Conservation (phyloP, 768 basidiomycete genomes). For the Amanita pallidorosea region DNA sequence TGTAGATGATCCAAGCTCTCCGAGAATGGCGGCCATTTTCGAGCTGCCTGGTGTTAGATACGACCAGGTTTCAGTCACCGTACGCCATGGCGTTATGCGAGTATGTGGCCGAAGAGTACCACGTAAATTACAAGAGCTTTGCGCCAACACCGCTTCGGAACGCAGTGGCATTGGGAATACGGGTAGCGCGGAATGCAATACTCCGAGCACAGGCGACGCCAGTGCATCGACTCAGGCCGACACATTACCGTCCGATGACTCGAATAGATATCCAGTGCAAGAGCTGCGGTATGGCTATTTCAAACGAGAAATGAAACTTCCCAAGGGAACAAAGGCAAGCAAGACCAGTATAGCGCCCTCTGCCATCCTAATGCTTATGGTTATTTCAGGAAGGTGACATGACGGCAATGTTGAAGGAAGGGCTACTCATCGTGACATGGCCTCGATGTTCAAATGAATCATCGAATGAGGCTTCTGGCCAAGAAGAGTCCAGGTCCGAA, state of each 20-base stretch:
- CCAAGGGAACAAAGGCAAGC: conserved; percentile 27
- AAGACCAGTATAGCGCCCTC: conserved; percentile 3
- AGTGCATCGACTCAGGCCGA: no score
- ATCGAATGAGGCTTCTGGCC: neutral
- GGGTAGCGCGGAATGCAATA: neutral
- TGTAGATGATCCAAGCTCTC: conserved; percentile 24
- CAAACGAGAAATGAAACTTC: conserved; percentile 24
- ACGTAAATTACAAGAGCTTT: conserved; percentile 2
- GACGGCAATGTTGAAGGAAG: conserved; percentile 23
- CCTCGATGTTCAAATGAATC: conserved; percentile 15
- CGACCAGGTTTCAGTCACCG: conserved; percentile 21
- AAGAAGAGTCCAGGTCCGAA: neutral
- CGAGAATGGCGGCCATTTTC: conserved; percentile 24
- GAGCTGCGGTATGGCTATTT: conserved; percentile 38
- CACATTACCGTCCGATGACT: neutral
- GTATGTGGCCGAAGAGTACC: conserved; percentile 21
- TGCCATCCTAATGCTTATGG: conserved; percentile 7
- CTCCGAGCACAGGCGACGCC: neutral
- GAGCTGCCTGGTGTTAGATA: conserved; percentile 35
- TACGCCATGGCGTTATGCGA: conserved; percentile 24
- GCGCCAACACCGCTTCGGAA: neutral
- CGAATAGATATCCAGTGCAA: conserved; percentile 12
- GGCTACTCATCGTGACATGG: conserved; percentile 34
- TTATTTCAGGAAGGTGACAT: conserved; percentile 24
- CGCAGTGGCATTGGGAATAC: no score